Evolutionary conservation across 345 rosid genomes (phyloP).

Genomic region (Bruguiera parviflora): DNA sequence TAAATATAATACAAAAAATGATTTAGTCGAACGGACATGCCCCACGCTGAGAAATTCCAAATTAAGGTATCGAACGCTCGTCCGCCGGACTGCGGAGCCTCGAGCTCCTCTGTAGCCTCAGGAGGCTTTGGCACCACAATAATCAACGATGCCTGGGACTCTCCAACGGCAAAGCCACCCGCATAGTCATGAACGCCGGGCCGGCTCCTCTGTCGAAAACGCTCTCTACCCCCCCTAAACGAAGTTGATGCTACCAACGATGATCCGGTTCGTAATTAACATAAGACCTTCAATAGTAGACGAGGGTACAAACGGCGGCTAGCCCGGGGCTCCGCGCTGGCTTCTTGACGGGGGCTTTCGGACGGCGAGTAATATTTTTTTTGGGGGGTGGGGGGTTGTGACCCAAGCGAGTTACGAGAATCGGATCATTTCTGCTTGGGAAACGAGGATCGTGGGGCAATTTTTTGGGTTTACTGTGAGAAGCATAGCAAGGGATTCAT

Average conservation of each 20-base stretch:
- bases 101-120: slow-evolving; percentile 38
- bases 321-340: slow-evolving; percentile 40
- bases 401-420: neutral
- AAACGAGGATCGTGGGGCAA: slow-evolving; percentile 32
- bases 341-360: slow-evolving; percentile 40
- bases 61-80: too few species aligned
- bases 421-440: slow-evolving; percentile 12
- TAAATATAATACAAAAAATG: too few species aligned
- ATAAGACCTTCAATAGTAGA: slow-evolving; percentile 34
- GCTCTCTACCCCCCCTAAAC: slow-evolving; percentile 38
- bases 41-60: too few species aligned
- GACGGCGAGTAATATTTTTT: neutral
- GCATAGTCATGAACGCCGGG: slow-evolving; percentile 43
- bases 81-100: too few species aligned
- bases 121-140: slow-evolving; percentile 44
- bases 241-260: slow-evolving; percentile 17
- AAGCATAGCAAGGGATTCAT: slow-evolving; percentile 40
- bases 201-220: slow-evolving; percentile 39
- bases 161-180: slow-evolving; percentile 50
- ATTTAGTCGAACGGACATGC: too few species aligned
- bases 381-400: too few species aligned
- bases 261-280: slow-evolving; percentile 31
- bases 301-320: slow-evolving; percentile 11
- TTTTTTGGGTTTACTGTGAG: slow-evolving; percentile 39
- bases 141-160: slow-evolving; percentile 34